These are phyloP conservation scores for Chaetoscypha palmicola DNA, from an alignment of 2,329 filamentous ascomycete genomes.

Conservation along the genomic window DNA sequence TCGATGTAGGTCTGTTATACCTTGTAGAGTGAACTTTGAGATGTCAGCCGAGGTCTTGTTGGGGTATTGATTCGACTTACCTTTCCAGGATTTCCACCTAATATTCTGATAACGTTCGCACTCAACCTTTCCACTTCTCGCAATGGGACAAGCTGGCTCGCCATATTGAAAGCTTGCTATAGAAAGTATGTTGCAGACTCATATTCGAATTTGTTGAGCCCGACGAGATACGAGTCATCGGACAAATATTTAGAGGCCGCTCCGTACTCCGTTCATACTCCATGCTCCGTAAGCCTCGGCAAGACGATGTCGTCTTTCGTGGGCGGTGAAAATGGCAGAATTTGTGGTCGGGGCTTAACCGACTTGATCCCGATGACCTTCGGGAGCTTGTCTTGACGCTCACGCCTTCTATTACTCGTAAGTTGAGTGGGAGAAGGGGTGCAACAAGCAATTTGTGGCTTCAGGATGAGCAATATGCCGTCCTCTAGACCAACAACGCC, in stretches of 20 bases:
- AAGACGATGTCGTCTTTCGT: too few species aligned
- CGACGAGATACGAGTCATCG: too few species aligned
- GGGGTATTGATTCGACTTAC: conserved; percentile 33
- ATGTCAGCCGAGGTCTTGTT: conserved; percentile 8
- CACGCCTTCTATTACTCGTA: background rate
- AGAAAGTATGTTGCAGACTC: too few species aligned
- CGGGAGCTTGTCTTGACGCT: background rate
- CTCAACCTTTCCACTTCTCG: conserved; percentile 73
- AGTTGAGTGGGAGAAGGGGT: conserved; percentile 1
- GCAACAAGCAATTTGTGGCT: conserved; percentile 1
- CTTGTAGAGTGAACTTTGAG: conserved; percentile 54
- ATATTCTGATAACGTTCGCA: conserved; percentile 69
- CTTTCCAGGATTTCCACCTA: conserved; percentile 88
- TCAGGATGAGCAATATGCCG: conserved; percentile 21
- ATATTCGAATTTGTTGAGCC: too few species aligned
- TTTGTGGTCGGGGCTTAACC: too few species aligned
- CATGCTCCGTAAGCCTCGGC: too few species aligned
- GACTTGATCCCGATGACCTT: too few species aligned
- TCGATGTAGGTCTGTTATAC: conserved; percentile 29
- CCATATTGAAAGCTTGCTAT: conserved; percentile 20
- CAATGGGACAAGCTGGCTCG: conserved; percentile 36
- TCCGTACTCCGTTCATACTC: too few species aligned
- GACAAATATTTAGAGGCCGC: too few species aligned
- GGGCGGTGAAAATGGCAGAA: too few species aligned
- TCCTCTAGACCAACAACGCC: conserved; percentile 28